Evolutionary conservation across 768 basidiomycete genomes (phyloP), one percentile per base, ranked within the genome.

Genomic region (Cyathus striatus): DNA sequence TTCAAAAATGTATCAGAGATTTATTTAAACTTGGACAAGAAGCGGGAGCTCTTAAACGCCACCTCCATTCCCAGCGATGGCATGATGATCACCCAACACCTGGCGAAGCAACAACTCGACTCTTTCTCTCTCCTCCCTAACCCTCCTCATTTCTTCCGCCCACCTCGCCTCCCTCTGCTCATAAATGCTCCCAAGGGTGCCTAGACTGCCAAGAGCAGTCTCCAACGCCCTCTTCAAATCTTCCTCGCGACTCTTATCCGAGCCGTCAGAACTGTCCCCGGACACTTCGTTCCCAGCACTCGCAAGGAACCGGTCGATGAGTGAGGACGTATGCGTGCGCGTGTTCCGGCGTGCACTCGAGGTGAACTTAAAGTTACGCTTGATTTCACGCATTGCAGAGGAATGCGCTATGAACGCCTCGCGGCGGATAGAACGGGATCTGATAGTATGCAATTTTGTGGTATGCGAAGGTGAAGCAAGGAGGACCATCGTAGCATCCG

Each of bases 381-480:
- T 81, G 6, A 88, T 66, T 40, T 68, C 69, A 7, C 57, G 53
- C 62, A 87, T 69, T 4, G 72, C 68, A 4, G 72, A 56, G 0
- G 79, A 78, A 21, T 66, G 70, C 22, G 60, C 41, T 9, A 82
- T 58, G 3, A 56, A 46, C 0, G 73, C 55, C 33, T 81, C 73
- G 13, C 86, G 75, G 17, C 84, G 79, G 38, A 90, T 73, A 1
- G 82, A 75, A 6, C 88, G 79, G 20, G 86, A 89, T 2, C 74
- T 77, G 20, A 86, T 58, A 3, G 76, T 57, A 49, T 86, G 76
- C 5, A 86, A 55, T 51, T 83, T 84, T 13, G 75, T 79, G 10
- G 80, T 70, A 54, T 90, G 86, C 2, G 86, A 79, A 0, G 87
- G 88, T 0, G 86, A 75, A 3, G 86, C 86, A 20, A 90, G 64